Conservation (phyloP, 2,329 filamentous ascomycete species). For the Cyphellophora europaea region DNA sequence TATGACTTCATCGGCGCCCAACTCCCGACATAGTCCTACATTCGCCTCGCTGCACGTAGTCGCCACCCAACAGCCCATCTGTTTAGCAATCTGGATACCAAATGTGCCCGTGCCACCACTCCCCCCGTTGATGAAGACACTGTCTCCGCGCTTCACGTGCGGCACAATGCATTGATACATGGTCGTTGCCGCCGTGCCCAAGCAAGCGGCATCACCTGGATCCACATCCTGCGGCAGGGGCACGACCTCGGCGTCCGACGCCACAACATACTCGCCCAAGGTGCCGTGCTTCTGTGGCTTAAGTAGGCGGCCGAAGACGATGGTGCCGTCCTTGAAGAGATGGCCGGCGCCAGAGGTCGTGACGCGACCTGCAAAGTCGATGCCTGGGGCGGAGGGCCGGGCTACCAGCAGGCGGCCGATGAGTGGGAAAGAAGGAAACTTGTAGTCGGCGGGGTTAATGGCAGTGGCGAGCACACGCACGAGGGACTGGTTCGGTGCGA, state of each 20-base stretch:
- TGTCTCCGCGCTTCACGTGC: conserved; percentile 40
- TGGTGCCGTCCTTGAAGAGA: conserved; percentile 28
- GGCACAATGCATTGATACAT: conserved; percentile 41
- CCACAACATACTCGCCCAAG: conserved; percentile 34
- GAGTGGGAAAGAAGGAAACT: conserved; percentile 44
- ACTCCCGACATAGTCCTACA: conserved; percentile 42
- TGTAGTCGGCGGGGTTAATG: conserved; percentile 58
- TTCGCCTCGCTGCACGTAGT: conserved; percentile 51
- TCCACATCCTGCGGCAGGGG: conserved; percentile 35
- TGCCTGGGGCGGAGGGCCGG: conserved; percentile 42
- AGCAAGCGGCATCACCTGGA: conserved; percentile 31
- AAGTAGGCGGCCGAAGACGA: conserved; percentile 35
- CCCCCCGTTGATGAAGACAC: conserved; percentile 57
- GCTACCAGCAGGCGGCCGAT: conserved; percentile 42
- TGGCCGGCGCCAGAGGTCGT: conserved; percentile 24
- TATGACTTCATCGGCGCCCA: conserved; percentile 57
- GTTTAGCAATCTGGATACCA: conserved; percentile 55
- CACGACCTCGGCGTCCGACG: conserved; percentile 24
- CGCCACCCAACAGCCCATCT: conserved; percentile 49
- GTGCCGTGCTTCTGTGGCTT: conserved; percentile 29
- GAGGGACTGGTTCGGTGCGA: conserved; percentile 33
- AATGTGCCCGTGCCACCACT: conserved; percentile 53
- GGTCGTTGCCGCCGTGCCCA: conserved; percentile 39
- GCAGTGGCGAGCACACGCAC: conserved; percentile 44
- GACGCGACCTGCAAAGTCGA: conserved; percentile 42